Evolutionary conservation across 108 stramenopile genomes (phyloP).

Genomic region (Fragilariopsis cylindrus): DNA sequence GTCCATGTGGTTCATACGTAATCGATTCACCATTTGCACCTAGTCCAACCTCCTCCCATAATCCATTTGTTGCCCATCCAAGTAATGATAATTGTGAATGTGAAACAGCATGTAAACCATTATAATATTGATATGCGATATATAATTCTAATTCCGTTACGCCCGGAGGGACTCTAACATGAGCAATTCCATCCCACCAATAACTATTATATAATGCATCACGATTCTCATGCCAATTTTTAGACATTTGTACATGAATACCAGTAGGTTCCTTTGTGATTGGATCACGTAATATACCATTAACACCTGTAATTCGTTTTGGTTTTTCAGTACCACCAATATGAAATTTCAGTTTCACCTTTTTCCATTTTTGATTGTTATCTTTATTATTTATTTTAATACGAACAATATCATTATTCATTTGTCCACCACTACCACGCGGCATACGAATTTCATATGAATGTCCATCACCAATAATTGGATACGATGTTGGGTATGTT

Average conservation of each 20-base stretch:
- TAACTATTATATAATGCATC: background rate
- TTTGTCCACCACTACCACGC: background rate
- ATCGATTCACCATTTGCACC: constrained; percentile 9
- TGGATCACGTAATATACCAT: background rate
- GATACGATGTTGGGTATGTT: background rate
- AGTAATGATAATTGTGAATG: background rate
- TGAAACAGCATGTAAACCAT: background rate
- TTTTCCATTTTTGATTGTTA: background rate
- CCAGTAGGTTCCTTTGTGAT: background rate
- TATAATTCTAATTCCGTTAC: background rate
- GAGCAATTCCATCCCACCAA: constrained; percentile 4
- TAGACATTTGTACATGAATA: constrained; percentile 11
- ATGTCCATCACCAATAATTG: background rate
- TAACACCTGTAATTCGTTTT: background rate
- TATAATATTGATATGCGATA: constrained; percentile 10
- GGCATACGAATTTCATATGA: constrained; percentile 6
- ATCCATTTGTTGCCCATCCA: constrained; percentile 6
- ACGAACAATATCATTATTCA: background rate
- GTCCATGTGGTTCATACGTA: constrained; percentile 6
- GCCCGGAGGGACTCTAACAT: constrained; percentile 10
- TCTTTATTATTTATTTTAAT: background rate
- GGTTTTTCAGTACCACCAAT: background rate
- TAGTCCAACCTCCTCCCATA: constrained; percentile 10
- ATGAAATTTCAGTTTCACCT: constrained; percentile 7
- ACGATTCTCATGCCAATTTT: background rate